Evolutionary conservation across 805 yeast species (phyloP), one percentile per base, ranked within the genome.

Genomic region (Candida odintsovae): DNA sequence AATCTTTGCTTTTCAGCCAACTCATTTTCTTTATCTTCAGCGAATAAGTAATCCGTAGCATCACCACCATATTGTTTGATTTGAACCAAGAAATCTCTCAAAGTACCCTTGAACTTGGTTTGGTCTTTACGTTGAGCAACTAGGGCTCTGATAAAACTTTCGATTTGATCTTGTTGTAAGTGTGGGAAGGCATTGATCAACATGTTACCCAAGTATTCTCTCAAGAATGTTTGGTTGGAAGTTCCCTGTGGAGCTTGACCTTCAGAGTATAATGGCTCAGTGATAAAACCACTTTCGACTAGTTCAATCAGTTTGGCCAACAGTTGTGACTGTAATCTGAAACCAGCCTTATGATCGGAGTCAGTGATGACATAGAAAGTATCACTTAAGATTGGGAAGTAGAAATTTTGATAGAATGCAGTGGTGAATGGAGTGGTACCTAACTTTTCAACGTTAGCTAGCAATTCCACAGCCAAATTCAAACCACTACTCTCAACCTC

Each of bases 331-430:
- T 94, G 99, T 55, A 82, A 77, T 51, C 84, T 79, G 72, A 94
- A 94, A 2, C 98, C 98, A 23, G 98, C 88, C 70, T 94, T 92
- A 68, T 94, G 99, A 67, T 94, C 99, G 9, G 97, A 83, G 65
- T 94, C 98, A 3, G 99, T 94, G 47, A 94, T 75, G 28, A 94
- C 98, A 59, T 78, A 86, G 64, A 94, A 94, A 1, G 95, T 86
- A 65, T 94, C 99, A 48, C 94, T 82, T 51, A 94, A 76, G 48
- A 94, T 89, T 43, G 88, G 84, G 75, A 89, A 86, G 65, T 86
- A 90, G 64, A 85, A 94, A 62, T 83, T 89, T 63, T 84, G 82
- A 72, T 87, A 94, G 63, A 94, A 94, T 21, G 87, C 90, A 57
- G 82, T 78, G 4, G 95, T 82, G 59, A 92, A 87, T 41, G 83